Evolutionary conservation across 805 yeast genomes (phyloP).

Genomic region (Tetrapisispora iriomotensis): DNA sequence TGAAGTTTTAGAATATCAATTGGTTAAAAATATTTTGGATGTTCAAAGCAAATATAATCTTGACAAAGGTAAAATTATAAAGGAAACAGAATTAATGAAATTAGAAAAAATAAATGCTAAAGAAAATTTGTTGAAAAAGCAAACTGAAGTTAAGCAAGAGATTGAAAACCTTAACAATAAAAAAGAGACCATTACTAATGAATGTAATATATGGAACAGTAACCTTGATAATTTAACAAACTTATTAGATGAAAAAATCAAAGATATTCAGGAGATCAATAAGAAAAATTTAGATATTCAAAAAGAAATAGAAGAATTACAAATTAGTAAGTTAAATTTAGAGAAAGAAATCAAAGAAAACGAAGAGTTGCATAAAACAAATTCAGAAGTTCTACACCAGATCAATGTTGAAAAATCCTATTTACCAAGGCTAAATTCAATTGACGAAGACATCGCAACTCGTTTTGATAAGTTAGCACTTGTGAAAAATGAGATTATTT

Average conservation of each 20-base stretch:
- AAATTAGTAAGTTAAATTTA: constrained; percentile 10
- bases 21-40: constrained; percentile 17
- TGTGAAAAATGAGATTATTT: constrained; percentile 23
- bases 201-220: constrained; percentile 14
- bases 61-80: constrained; percentile 18
- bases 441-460: constrained; percentile 17
- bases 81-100: constrained; percentile 21
- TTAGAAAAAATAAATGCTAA: constrained; percentile 20
- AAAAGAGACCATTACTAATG: constrained; percentile 13
- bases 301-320: constrained; percentile 14
- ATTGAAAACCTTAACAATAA: constrained; percentile 18
- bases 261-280: constrained; percentile 17
- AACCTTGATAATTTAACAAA: constrained; percentile 16
- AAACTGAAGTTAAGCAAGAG: constrained; percentile 19
- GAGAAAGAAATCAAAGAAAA: constrained; percentile 14
- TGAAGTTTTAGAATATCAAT: constrained; percentile 17
- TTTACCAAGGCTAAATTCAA: constrained; percentile 17
- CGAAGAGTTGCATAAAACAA: constrained; percentile 10
- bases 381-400: constrained; percentile 11
- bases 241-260: constrained; percentile 22
- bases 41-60: constrained; percentile 13
- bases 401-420: constrained; percentile 17
- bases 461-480: constrained; percentile 15
- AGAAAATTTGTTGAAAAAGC: constrained; percentile 13
- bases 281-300: constrained; percentile 13